phyloP scores from a whole-genome alignment of 345 rosid species.

The Eucalyptus brandiana region DNA sequence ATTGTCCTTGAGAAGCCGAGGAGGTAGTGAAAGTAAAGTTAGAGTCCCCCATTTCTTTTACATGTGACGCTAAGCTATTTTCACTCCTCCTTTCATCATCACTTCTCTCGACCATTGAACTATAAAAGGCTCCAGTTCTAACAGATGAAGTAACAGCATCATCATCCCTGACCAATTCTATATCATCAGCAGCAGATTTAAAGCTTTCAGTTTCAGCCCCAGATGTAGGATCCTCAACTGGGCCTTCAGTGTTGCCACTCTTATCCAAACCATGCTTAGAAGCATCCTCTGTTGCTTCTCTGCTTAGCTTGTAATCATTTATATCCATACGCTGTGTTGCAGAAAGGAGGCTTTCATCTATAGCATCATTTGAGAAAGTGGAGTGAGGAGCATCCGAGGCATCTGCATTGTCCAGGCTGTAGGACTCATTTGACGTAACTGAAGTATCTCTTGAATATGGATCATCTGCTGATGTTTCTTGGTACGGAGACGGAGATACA shows the following conservation, averaged over 20 bases:
- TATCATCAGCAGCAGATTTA: constrained; percentile 77
- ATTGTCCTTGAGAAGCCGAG: constrained; percentile 32
- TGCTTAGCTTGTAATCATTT: constrained; percentile 19
- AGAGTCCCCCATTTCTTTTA: constrained; percentile 23
- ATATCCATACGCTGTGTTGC: constrained; percentile 62
- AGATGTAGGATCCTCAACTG: constrained; percentile 37
- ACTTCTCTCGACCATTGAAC: constrained; percentile 25
- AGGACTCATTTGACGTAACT: constrained; percentile 48
- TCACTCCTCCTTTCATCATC: constrained; percentile 24
- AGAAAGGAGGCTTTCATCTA: constrained; percentile 47
- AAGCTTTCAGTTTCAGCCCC: constrained; percentile 89
- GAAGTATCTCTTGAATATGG: constrained; percentile 37
- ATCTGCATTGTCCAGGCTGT: constrained; percentile 13
- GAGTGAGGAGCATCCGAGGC: constrained; percentile 17
- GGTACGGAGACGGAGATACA: constrained; percentile 67
- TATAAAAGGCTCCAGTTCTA: constrained; percentile 50
- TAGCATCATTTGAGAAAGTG: constrained; percentile 13
- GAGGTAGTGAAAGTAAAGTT: constrained; percentile 74
- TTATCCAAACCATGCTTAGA: constrained; percentile 11
- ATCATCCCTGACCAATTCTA: constrained; percentile 40
- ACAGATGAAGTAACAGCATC: constrained; percentile 32
- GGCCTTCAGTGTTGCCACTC: constrained; percentile 18
- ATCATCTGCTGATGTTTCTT: constrained; percentile 24
- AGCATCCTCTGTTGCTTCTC: constrained; percentile 18
- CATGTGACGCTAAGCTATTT: constrained; percentile 11